Conservation (phyloP, 805 yeast genomes). For the Soucietia sequanensis region DNA sequence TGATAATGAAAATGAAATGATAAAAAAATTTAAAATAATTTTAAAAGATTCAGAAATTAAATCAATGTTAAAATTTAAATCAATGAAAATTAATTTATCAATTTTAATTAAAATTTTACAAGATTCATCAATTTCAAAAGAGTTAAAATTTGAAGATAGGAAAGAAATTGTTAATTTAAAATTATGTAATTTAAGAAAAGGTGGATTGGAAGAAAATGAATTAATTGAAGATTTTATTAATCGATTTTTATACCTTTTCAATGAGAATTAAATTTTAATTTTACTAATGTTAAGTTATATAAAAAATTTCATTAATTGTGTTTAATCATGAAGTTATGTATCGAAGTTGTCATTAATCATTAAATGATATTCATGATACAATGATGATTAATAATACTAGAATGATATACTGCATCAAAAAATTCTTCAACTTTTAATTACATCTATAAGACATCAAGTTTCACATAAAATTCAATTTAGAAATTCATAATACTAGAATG, state of each 20-base stretch:
- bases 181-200: conserved; percentile 55
- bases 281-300: too few relatives aligned
- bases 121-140: conserved; percentile 46
- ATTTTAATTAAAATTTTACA: conserved; percentile 46
- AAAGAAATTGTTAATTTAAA: conserved; percentile 59
- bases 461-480: too few relatives aligned
- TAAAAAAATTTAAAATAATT: conserved; percentile 24
- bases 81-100: conserved; percentile 56
- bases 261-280: too few relatives aligned
- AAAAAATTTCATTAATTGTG: too few relatives aligned
- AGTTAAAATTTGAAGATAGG: conserved; percentile 52
- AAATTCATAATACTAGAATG: too few relatives aligned
- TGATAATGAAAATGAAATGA: too few relatives aligned
- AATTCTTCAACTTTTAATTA: too few relatives aligned
- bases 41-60: conserved; percentile 43
- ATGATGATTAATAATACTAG: too few relatives aligned
- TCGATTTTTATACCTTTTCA: conserved; percentile 28
- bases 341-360: neutral
- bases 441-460: too few relatives aligned
- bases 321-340: neutral
- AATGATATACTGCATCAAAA: too few relatives aligned
- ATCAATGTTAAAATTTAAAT: conserved; percentile 47
- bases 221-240: conserved; percentile 68
- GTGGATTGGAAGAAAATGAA: conserved; percentile 67
- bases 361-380: too few relatives aligned